These are phyloP conservation scores for Cercospora sp. DNA, from an alignment of 2,329 filamentous ascomycete species.

Conservation along the genomic window DNA sequence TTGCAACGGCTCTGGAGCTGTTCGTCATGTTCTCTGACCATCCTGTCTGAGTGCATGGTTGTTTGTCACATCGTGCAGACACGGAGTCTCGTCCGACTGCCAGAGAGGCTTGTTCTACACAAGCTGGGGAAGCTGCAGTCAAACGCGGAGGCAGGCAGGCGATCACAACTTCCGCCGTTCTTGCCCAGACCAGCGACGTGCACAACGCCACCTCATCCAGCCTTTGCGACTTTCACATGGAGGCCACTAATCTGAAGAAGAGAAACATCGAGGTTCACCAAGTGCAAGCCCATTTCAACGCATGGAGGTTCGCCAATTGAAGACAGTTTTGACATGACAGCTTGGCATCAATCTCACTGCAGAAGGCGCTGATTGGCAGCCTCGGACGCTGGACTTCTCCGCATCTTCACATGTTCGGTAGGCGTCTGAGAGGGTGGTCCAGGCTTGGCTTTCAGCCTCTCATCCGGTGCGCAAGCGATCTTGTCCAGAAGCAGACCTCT, in stretches of 20 bases:
- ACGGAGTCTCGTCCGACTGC: not conserved
- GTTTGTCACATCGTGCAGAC: not conserved
- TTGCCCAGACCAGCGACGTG: not conserved
- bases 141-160: not conserved
- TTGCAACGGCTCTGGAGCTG: not conserved
- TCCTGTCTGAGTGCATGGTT: too few species aligned
- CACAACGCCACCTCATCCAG: not conserved
- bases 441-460: slow-evolving; percentile 1
- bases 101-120: not conserved
- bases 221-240: not conserved
- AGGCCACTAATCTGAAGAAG: not conserved
- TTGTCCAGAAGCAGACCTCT: not conserved
- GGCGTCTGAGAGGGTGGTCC: not conserved
- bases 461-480: not conserved
- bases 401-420: not conserved
- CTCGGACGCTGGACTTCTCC: not conserved
- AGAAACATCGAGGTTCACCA: not conserved
- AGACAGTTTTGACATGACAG: not conserved
- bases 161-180: not conserved
- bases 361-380: not conserved
- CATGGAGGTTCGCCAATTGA: not conserved
- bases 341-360: not conserved
- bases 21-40: too few species aligned
- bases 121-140: not conserved
- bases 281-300: not conserved